These are phyloP conservation scores for Phytophthora foliorum DNA, from an alignment of 352 stramenopile genomes.

Conservation along the genomic window DNA sequence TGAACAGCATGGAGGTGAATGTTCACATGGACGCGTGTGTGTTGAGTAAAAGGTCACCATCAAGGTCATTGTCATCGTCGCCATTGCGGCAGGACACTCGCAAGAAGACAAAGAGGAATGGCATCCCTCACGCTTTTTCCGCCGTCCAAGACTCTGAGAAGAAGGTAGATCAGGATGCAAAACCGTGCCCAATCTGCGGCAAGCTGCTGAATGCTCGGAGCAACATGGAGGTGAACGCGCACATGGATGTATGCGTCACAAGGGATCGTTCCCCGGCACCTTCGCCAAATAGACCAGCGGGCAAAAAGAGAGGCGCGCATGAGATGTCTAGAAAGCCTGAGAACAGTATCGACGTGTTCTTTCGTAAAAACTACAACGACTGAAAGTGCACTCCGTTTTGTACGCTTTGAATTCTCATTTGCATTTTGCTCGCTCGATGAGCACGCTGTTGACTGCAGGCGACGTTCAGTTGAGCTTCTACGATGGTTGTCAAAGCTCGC, in stretches of 20 bases:
- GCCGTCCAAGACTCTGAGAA: constrained; percentile 5
- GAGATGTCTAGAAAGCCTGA: constrained; percentile 23
- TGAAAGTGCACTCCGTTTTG: not conserved
- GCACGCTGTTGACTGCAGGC: not conserved
- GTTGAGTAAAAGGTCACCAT: constrained; percentile 11
- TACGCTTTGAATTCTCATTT: not conserved
- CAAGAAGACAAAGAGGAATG: constrained; percentile 25
- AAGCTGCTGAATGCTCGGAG: constrained; percentile 63
- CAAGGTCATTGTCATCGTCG: constrained; percentile 8
- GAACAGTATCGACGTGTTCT: constrained; percentile 43
- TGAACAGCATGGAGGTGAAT: constrained; percentile 68
- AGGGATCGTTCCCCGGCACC: constrained; percentile 9
- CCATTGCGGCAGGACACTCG: constrained; percentile 8
- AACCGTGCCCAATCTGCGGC: constrained; percentile 67
- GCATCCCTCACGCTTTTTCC: constrained; percentile 15
- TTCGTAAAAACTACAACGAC: constrained; percentile 31
- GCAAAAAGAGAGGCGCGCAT: constrained; percentile 23
- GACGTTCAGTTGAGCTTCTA: not conserved
- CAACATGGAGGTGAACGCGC: constrained; percentile 65
- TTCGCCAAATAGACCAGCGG: not conserved
- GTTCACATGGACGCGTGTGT: constrained; percentile 72
- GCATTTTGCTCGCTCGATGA: not conserved
- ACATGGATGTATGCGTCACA: constrained; percentile 65
- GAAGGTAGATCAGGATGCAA: constrained; percentile 13
- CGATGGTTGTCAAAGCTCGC: not conserved